These are phyloP conservation scores for Aquilaria malaccensis DNA, from an alignment of 345 rosid genomes.

Conservation along the genomic window DNA sequence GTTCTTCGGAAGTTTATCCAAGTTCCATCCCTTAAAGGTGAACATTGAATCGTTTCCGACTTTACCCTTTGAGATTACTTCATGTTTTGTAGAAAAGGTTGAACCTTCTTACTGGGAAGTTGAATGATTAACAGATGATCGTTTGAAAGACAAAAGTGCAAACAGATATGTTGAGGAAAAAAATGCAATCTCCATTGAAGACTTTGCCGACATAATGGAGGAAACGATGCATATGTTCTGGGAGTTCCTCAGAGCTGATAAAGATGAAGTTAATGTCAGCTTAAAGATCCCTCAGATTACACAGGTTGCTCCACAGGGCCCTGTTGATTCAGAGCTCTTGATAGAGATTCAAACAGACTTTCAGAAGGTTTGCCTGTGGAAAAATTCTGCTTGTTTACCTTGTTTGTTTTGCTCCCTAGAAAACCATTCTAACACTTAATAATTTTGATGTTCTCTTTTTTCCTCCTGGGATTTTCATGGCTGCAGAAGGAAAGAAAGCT, in stretches of 20 bases:
- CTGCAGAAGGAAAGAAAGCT: conserved; percentile 67
- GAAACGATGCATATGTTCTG: conserved; percentile 48
- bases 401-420: conserved; percentile 4
- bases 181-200: conserved; percentile 31
- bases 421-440: conserved; percentile 4
- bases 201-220: conserved; percentile 29
- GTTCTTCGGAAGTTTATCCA: conserved; percentile 54
- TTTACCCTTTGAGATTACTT: neutral
- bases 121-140: conserved; percentile 33
- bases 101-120: neutral
- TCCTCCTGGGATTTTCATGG: neutral
- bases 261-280: conserved; percentile 25
- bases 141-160: conserved; percentile 31
- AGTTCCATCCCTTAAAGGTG: conserved; percentile 72
- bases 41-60: neutral
- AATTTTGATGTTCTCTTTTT: neutral
- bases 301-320: conserved; percentile 37
- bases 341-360: conserved; percentile 36
- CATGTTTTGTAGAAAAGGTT: neutral
- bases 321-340: conserved; percentile 40
- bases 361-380: conserved; percentile 43
- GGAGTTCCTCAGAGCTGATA: conserved; percentile 59
- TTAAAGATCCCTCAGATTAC: conserved; percentile 27
- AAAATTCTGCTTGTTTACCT: neutral
- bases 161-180: conserved; percentile 30